Base-by-base conservation (phyloP, 1,139 yeast species). In the Geotrichum fermentans region DNA sequence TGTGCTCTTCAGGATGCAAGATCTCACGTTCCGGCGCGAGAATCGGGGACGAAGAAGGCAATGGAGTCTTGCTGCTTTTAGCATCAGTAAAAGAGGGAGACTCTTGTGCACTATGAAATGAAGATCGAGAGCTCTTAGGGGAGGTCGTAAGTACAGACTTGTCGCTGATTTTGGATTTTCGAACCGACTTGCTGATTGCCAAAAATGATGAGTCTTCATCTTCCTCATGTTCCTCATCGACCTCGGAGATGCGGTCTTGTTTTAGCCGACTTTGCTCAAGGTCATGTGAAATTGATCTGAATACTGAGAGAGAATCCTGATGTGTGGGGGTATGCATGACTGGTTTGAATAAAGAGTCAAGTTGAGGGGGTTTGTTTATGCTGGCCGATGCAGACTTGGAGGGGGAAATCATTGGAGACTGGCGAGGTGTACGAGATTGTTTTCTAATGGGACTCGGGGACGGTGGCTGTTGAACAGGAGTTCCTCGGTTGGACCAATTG, bases 171-270 rank as follows among this genome's bases (percentile, higher is more conserved):
- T 20, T 18, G 16, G 43, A 18, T 17, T 40, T 40, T 17, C 18
- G 10, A 4, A 43, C 41, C 10, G 40, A 36, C 20, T 37, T 45
- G 49, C 44, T 39, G 22, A 39, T 45, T 10, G 43, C 49, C 33
- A 45, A 20, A 22, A 45, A 39, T n/a, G 49, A 39, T 13, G 49
- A 13, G 22, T 45, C 49, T n/a, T 38, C 34, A 21, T 44, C 48
- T 8, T 26, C 24, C 17, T 16, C 39, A 11, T 35, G 13, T 8
- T 20, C 35, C 17, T 13, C 46, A 8, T 34, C 37, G 13, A 21
- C 40, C 18, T 11, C 29, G 6, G 38, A 16, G 17, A 8, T 11
- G 38, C 8, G 38, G 6, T 34, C 22, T 18, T n/a, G 22, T 2
- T 7, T 34, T 14, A 13, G 38, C 20, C 6, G 38, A 8, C 22